These are phyloP conservation scores for Acer saccharum DNA, from an alignment of 345 rosid genomes.

Conservation along the genomic window DNA sequence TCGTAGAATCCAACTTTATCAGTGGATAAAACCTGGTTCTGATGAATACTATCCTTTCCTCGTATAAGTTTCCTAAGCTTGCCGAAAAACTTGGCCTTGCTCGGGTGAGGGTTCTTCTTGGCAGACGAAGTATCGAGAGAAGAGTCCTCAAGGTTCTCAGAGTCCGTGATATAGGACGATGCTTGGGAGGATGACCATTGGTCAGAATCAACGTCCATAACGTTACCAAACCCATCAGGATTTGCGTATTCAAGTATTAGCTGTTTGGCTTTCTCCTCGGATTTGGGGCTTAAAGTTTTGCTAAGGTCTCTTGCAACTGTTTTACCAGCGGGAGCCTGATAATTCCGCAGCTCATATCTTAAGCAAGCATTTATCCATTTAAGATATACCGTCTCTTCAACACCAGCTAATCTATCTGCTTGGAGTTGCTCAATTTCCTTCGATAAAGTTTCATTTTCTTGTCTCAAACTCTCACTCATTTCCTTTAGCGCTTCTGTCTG, in stretches of 20 bases:
- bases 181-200: slow-evolving; percentile 63
- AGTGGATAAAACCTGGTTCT: slow-evolving; percentile 28
- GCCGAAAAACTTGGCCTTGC: slow-evolving; percentile 54
- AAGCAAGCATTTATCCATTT: slow-evolving; percentile 94
- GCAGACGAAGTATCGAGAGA: slow-evolving; percentile 42
- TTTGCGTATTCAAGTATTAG: slow-evolving; percentile 78
- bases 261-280: slow-evolving; percentile 81
- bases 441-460: slow-evolving; percentile 56
- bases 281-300: slow-evolving; percentile 69
- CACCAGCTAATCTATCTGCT: slow-evolving; percentile 66
- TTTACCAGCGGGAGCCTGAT: slow-evolving; percentile 63
- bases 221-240: slow-evolving; percentile 42
- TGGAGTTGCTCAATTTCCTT: slow-evolving; percentile 68
- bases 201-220: slow-evolving; percentile 51
- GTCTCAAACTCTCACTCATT: slow-evolving; percentile 40
- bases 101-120: slow-evolving; percentile 34
- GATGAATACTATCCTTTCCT: slow-evolving; percentile 58
- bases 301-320: slow-evolving; percentile 86
- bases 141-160: slow-evolving; percentile 52
- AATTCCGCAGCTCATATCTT: slow-evolving; percentile 76
- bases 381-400: slow-evolving; percentile 81
- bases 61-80: slow-evolving; percentile 63
- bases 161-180: slow-evolving; percentile 59
- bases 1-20: slow-evolving; percentile 38
- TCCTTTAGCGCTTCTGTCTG: slow-evolving; percentile 61